A percentile compares a stretch with the other conserved stretches of the same genome.
phyloP scores from a whole-genome alignment of 108 stramenopile genomes.

The Stephanodiscus minutulus region DNA sequence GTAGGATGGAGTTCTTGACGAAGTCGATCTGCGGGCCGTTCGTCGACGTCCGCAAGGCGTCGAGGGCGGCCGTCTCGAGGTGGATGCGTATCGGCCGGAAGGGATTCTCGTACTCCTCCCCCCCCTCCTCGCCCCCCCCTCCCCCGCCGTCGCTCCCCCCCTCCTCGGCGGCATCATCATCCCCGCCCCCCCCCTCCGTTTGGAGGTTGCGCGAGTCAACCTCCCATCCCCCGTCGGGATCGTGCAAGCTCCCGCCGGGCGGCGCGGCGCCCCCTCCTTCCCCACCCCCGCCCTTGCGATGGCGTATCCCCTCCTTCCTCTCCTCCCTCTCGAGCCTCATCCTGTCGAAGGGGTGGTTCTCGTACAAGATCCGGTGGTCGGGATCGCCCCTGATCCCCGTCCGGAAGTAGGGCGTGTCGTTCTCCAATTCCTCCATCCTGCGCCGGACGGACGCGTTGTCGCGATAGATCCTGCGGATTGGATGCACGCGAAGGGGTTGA shows the following conservation, averaged over 20 bases:
- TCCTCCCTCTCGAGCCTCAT: conserved; percentile 16
- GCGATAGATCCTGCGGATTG: conserved; percentile 69
- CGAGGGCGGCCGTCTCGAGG: conserved; percentile 71
- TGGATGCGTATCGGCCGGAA: conserved; percentile 79
- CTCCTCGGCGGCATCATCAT: not conserved
- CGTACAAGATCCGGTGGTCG: conserved; percentile 60
- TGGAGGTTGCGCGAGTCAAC: conserved; percentile 20
- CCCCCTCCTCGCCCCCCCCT: not conserved
- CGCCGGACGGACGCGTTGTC: conserved; percentile 61
- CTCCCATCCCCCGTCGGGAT: too few species aligned
- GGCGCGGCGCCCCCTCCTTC: too few species aligned
- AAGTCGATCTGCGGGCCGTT: conserved; percentile 73
- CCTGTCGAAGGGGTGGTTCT: conserved; percentile 72
- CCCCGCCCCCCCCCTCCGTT: not conserved
- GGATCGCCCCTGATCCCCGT: conserved; percentile 71
- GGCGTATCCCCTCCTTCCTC: conserved; percentile 4
- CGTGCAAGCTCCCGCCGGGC: too few species aligned
- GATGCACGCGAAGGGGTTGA: conserved; percentile 33
- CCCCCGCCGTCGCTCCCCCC: not conserved
- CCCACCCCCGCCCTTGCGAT: not conserved
- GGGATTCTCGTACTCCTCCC: conserved; percentile 15
- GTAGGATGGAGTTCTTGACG: conserved; percentile 70
- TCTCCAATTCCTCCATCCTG: conserved; percentile 62
- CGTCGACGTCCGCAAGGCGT: conserved; percentile 37
- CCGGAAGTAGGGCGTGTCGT: conserved; percentile 53